phyloP scores from a whole-genome alignment of 768 basidiomycete species.

The Kwoniella pini region DNA sequence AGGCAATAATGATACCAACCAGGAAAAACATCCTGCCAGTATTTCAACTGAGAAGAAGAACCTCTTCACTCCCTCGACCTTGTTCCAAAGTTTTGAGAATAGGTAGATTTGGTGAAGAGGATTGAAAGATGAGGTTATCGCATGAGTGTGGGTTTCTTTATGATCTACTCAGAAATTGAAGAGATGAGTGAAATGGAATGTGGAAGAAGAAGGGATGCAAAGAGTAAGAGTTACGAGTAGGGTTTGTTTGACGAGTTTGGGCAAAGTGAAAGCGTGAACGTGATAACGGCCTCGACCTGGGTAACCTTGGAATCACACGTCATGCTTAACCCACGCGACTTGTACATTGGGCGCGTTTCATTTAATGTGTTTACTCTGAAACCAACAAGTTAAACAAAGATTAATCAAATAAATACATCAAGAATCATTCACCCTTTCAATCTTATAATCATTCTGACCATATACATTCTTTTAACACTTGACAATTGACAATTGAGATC shows the following conservation, averaged over 20 bases:
- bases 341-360: neutral
- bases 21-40: constrained; percentile 49
- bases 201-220: constrained; percentile 3
- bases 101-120: constrained; percentile 4
- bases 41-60: neutral
- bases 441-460: no score
- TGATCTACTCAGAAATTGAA: neutral
- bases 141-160: neutral
- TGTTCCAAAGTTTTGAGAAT: neutral
- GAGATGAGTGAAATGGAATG: constrained; percentile 2
- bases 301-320: constrained; percentile 17
- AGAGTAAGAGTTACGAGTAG: neutral
- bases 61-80: constrained; percentile 8
- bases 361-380: constrained; percentile 6
- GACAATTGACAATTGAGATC: no score
- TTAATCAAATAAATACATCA: no score
- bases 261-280: neutral
- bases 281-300: neutral
- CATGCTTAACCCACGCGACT: neutral
- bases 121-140: constrained; percentile 6
- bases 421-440: no score
- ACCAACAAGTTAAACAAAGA: neutral
- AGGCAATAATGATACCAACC: constrained; percentile 42
- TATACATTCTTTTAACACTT: no score
- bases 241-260: constrained; percentile 6